These are phyloP conservation scores for Flaveria floridana DNA, from an alignment of 140 eudicot genomes.

Conservation along the genomic window DNA sequence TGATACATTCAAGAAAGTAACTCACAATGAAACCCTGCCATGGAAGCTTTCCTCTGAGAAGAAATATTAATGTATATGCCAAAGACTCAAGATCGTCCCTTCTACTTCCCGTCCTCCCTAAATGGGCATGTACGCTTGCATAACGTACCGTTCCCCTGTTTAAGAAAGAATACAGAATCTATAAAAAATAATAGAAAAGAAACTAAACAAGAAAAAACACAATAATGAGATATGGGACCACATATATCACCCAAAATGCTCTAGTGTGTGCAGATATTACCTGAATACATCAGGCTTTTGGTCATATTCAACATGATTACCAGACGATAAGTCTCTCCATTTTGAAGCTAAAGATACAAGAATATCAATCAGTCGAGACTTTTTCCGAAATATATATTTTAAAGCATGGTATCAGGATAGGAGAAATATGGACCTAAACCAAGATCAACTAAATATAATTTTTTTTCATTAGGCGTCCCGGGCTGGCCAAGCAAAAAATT, in stretches of 20 bases:
- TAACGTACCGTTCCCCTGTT: too few species aligned
- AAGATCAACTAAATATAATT: too few species aligned
- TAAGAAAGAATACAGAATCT: background rate
- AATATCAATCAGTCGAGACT: background rate
- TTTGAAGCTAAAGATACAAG: conserved; percentile 48
- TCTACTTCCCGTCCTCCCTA: too few species aligned
- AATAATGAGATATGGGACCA: background rate
- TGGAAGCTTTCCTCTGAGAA: too few species aligned
- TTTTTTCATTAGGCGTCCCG: too few species aligned
- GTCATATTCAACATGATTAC: conserved; percentile 67
- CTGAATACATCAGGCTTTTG: conserved; percentile 78
- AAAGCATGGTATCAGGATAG: background rate
- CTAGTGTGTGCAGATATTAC: conserved; percentile 16
- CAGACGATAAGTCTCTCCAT: conserved; percentile 61
- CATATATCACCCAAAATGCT: background rate
- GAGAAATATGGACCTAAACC: too few species aligned
- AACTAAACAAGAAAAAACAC: background rate
- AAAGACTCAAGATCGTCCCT: too few species aligned
- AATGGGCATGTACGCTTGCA: too few species aligned
- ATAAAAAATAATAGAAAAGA: background rate
- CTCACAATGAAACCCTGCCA: too few species aligned
- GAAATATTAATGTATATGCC: too few species aligned
- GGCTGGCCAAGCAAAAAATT: too few species aligned
- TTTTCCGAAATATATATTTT: background rate
- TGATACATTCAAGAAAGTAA: too few species aligned